Evolutionary conservation across 345 rosid genomes (phyloP), one percentile per base, ranked within the genome.

Genomic region (Eucalyptus sp.): DNA sequence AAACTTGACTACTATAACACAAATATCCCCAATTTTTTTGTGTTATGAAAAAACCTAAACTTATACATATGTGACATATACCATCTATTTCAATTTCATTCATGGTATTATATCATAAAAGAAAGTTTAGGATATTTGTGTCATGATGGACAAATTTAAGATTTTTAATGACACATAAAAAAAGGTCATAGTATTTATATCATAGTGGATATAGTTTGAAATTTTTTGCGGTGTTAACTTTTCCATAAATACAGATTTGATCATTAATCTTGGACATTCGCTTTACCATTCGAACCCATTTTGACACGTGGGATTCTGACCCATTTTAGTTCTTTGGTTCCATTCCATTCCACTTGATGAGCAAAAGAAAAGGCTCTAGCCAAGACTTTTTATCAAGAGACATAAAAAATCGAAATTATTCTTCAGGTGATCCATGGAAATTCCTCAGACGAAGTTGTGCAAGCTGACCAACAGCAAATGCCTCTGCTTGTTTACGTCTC

Each of bases 401-500:
- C 18, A 64, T 7, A 14, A n/a, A 16, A 33, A 14, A 52, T 76
- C n/a, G 84, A 22, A n/a, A 49, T 86, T 6, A 51, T 51, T 41
- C 44, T 33, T 37, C 62, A 86, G 87, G 44, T 86, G 44, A 90
- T 91, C 60, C 31, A 66, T 48, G 91, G 89, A 76, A 60, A 80
- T 24, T 52, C 33, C 29, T 5, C 46, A 18, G 83, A 71, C 83
- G 46, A 71, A 71, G 46, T 71, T 18, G 83, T 20, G 4, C 83
- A 18, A 71, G 83, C 83, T 37, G 83, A 71, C 83, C 33, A 86
- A 13, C n/a, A 9, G 7, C 86, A 90, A 56, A 87, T 92, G 90
- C 94, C 94, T 29, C 90, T 68, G 10, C 92, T 93, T 37, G 92
- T 92, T 8, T 95, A 94, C 16, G 93, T 95, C 87, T 86, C 94